Percentiles rank a stretch among this genome's conserved stretches.
Conservation (phyloP, 2,329 filamentous ascomycete genomes). For the Colletotrichum godetiae region DNA sequence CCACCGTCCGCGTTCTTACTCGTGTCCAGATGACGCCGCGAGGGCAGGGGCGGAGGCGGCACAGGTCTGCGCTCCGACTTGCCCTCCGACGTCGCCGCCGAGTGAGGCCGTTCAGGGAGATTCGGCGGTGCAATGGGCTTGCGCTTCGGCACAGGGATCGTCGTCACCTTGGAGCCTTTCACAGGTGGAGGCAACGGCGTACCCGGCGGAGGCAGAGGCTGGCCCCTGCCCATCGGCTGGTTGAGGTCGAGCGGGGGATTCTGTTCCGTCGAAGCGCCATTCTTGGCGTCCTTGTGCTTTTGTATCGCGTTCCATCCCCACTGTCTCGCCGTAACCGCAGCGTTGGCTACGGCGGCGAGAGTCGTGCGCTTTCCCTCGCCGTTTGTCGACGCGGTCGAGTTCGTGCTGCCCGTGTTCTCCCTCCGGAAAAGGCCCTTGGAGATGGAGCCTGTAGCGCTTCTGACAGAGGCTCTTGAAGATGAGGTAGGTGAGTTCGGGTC, state of each 20-base stretch:
- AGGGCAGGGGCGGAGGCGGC: constrained; percentile 62
- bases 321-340: constrained; percentile 65
- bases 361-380: constrained; percentile 59
- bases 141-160: constrained; percentile 70
- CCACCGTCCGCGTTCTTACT: constrained; percentile 45
- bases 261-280: constrained; percentile 29
- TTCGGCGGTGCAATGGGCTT: constrained; percentile 65
- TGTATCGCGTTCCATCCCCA: constrained; percentile 71
- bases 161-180: constrained; percentile 67
- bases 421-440: constrained; percentile 54
- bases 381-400: constrained; percentile 49
- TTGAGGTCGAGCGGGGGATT: constrained; percentile 54
- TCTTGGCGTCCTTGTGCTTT: constrained; percentile 57
- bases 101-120: constrained; percentile 33
- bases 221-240: constrained; percentile 84
- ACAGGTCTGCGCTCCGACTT: constrained; percentile 43
- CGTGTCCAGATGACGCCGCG: constrained; percentile 51
- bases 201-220: constrained; percentile 84
- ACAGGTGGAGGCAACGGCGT: constrained; percentile 79
- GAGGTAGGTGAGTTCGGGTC: constrained; percentile 40
- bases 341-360: constrained; percentile 66
- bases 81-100: constrained; percentile 27
- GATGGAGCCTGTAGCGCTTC: constrained; percentile 52
- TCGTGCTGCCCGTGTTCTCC: constrained; percentile 49
- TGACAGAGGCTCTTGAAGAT: constrained; percentile 47